Conservation (phyloP, 23 red algal species). For the Chondrus crispus region DNA sequence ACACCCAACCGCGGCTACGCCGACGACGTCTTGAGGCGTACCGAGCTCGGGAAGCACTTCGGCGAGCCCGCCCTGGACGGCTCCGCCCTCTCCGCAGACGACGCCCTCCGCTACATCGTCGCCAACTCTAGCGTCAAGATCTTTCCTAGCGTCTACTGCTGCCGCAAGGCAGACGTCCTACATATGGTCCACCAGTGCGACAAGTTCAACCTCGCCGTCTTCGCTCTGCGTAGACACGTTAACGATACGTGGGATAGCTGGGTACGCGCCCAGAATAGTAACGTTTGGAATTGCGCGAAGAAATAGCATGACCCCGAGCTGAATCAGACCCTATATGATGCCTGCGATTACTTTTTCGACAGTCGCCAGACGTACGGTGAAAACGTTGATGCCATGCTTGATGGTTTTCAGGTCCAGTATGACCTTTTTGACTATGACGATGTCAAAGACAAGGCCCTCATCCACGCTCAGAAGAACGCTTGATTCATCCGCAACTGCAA, state of each 20-base stretch:
- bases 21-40: constrained; percentile 1
- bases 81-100: not conserved
- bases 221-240: not conserved
- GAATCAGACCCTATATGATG: not conserved
- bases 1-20: not conserved
- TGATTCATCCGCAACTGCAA: constrained; percentile 25
- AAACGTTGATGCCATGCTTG: not conserved
- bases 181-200: not conserved
- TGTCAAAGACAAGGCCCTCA: not conserved
- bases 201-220: not conserved
- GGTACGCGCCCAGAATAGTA: not conserved
- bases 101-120: not conserved
- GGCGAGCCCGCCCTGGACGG: not conserved
- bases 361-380: not conserved
- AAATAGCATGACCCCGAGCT: not conserved
- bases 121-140: not conserved
- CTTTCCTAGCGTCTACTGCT: constrained; percentile 8
- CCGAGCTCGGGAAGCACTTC: constrained; percentile 11
- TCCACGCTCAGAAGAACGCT: not conserved
- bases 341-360: not conserved
- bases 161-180: not conserved
- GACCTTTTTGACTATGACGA: constrained; percentile 18
- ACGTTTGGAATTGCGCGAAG: not conserved
- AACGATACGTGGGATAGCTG: not conserved
- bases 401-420: not conserved